Base-by-base conservation (phyloP, 257 asterid species). In the Petunia secreta region DNA sequence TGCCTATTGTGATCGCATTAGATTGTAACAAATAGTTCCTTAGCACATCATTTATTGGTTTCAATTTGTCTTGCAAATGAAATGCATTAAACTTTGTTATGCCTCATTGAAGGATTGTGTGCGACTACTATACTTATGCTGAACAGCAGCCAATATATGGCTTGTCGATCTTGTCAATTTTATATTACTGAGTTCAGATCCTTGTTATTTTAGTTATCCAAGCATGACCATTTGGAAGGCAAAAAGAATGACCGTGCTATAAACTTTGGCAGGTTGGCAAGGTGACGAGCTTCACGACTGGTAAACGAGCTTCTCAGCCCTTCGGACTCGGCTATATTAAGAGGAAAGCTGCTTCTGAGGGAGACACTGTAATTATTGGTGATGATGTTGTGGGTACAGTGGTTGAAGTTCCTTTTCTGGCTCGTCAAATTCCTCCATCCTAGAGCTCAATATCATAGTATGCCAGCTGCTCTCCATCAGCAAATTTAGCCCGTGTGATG, bases 301-400 rank as follows among this genome's bases (percentile, higher is more conserved):
- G 97, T 81, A 86, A 87, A 63, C 77, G 87, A 63, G 81, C 83
- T 13, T 87, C 93, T 14, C 89, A 87, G 77, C 92, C 89, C 60
- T 92, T 93, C 77, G 99, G 98, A 79, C 89, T 95, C 77, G 99
- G 99, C 83, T 95, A 95, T 86, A 82, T 95, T 77, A 95, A 89
- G 91, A 90, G 89, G 85, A 91, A 82, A 81, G 86, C 86, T 48
- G 98, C 96, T 85, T 88, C 95, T 8, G 87, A 86, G 41, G 98
- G 98, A 65, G 94, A 89, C 79, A 78, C 85, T 13, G 97, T 93
- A 41, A 85, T 85, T 75, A 88, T 93, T 85, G 97, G 97, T 68
- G 91, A 86, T 69, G 62, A 75, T 83, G 89, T 85, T 43, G 67
- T 88, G 39, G 98, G 99, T 75, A 90, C 90, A 43, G 90, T 95